These are phyloP conservation scores for Escallonia herrerae DNA, from an alignment of 129 eudicot species.

Conservation along the genomic window DNA sequence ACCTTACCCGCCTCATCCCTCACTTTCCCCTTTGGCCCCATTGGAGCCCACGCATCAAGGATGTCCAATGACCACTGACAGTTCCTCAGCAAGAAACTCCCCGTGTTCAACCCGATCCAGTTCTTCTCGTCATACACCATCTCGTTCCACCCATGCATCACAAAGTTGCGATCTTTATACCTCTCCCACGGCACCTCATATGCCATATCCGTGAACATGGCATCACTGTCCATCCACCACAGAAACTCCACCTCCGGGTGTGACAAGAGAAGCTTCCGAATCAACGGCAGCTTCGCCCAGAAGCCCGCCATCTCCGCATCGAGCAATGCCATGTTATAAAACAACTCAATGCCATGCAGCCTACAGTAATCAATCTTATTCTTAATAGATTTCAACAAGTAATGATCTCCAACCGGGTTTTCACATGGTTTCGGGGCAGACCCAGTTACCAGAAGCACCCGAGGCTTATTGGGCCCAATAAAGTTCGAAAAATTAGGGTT, in stretches of 20 bases:
- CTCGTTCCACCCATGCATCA: conserved; percentile 82
- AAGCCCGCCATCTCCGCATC: conserved; percentile 95
- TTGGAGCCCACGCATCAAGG: conserved; percentile 71
- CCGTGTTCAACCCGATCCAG: conserved; percentile 88
- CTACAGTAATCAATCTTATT: conserved; percentile 84
- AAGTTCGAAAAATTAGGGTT: conserved; percentile 61
- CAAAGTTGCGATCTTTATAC: conserved; percentile 57
- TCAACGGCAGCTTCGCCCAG: conserved; percentile 83
- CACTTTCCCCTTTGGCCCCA: conserved; percentile 80
- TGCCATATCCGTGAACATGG: conserved; percentile 91
- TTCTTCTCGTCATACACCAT: conserved; percentile 73
- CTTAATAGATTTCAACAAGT: conserved; percentile 65
- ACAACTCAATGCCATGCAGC: conserved; percentile 75
- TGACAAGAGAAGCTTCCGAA: conserved; percentile 62
- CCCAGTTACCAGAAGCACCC: conserved; percentile 80
- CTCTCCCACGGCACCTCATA: conserved; percentile 89
- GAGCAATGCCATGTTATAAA: conserved; percentile 70
- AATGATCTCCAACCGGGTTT: conserved; percentile 92
- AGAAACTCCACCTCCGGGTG: conserved; percentile 86
- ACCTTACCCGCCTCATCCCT: conserved; percentile 71
- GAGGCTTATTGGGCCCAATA: conserved; percentile 47
- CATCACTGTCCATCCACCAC: conserved; percentile 99
- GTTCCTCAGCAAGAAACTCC: conserved; percentile 76
- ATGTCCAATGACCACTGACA: conserved; percentile 82
- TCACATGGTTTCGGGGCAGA: conserved; percentile 90